A percentile compares a stretch with the other conserved stretches of the same genome.
These are phyloP conservation scores for Angophora floribunda DNA, from an alignment of 345 rosid genomes.

Conservation along the genomic window DNA sequence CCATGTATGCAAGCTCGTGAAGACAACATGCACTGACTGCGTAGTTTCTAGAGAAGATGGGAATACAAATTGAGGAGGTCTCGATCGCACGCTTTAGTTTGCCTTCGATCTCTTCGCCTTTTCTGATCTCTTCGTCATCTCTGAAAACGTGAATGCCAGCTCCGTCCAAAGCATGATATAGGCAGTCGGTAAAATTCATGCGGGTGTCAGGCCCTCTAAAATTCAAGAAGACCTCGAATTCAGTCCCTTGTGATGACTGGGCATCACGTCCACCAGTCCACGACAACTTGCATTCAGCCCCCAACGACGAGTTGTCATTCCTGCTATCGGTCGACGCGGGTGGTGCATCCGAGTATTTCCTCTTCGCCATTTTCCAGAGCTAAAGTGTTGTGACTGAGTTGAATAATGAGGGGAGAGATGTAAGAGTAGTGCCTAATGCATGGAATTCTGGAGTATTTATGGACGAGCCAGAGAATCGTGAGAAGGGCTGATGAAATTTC, in stretches of 20 bases:
- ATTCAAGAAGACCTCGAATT: background rate
- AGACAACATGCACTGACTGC: background rate
- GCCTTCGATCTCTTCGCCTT: background rate
- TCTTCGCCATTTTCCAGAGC: background rate
- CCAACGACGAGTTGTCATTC: too few relatives aligned
- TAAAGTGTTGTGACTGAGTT: background rate
- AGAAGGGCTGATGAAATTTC: too few relatives aligned
- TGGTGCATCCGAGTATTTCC: background rate
- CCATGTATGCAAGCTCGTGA: background rate
- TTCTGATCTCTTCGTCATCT: background rate
- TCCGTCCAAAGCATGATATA: background rate
- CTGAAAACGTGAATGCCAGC: background rate
- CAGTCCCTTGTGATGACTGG: rapidly evolving
- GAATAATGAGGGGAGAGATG: background rate
- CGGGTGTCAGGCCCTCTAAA: background rate
- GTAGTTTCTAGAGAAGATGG: background rate
- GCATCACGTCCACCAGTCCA: background rate
- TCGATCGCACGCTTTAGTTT: background rate
- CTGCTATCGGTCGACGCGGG: too few relatives aligned
- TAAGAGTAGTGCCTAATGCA: background rate
- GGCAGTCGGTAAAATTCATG: rapidly evolving
- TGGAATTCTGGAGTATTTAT: background rate
- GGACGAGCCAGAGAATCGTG: background rate
- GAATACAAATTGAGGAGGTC: background rate
- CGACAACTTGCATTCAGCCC: too few relatives aligned